phyloP scores from a whole-genome alignment of 1,139 yeast species.

The Candida pseudoviswanathii region DNA sequence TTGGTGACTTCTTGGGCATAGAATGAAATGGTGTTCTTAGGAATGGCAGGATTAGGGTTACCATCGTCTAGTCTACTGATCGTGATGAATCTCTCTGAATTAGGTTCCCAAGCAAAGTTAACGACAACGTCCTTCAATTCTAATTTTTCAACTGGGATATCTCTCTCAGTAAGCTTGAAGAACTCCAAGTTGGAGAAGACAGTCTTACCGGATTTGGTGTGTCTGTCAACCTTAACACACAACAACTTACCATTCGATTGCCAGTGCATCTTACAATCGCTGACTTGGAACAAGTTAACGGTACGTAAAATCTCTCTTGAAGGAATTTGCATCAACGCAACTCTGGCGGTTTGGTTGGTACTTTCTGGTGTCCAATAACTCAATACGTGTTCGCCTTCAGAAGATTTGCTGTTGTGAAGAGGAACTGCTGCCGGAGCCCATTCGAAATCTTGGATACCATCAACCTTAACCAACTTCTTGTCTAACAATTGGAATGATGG shows the following conservation, averaged over 20 bases:
- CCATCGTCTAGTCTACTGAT: conserved; percentile 69
- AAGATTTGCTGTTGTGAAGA: conserved; percentile 56
- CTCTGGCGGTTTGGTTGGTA: conserved; percentile 92
- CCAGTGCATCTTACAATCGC: conserved; percentile 93
- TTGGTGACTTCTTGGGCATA: conserved; percentile 90
- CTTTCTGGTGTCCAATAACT: conserved; percentile 98
- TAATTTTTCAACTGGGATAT: conserved; percentile 90
- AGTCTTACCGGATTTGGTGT: conserved; percentile 92
- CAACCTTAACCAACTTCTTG: conserved; percentile 81
- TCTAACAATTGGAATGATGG: conserved; percentile 74
- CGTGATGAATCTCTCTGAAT: conserved; percentile 80
- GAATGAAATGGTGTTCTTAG: conserved; percentile 75
- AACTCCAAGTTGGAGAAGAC: conserved; percentile 90
- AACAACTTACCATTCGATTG: conserved; percentile 82
- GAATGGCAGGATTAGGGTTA: conserved; percentile 65
- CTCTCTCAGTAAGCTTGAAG: conserved; percentile 84
- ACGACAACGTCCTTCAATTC: conserved; percentile 90
- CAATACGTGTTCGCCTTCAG: conserved; percentile 59
- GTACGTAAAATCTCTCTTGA: conserved; percentile 83
- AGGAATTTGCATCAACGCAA: conserved; percentile 87
- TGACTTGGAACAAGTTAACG: conserved; percentile 90
- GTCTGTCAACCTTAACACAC: conserved; percentile 96
- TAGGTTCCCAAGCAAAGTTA: conserved; percentile 96
- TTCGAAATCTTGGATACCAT: conserved; percentile 88
- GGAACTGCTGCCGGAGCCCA: conserved; percentile 91